phyloP scores from a whole-genome alignment of 1,139 yeast species.

The Blastobotrys apis region DNA sequence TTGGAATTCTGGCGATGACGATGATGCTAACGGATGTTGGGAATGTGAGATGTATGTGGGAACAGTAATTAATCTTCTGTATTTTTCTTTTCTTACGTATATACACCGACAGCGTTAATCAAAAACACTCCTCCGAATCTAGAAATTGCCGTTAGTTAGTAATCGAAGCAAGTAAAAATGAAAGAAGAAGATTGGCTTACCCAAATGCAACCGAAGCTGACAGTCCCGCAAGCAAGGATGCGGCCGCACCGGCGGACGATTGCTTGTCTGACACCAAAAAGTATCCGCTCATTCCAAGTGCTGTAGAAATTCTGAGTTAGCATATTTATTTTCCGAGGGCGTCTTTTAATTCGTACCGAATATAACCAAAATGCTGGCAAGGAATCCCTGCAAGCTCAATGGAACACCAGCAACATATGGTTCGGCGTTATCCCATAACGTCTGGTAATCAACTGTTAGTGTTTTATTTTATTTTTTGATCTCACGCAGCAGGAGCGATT shows the following conservation, averaged over 20 bases:
- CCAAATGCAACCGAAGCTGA: conserved; percentile 36
- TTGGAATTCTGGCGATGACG: too few relatives aligned
- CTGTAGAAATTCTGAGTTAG: conserved; percentile 9
- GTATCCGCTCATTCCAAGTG: conserved; percentile 25
- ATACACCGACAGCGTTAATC: conserved; percentile 40
- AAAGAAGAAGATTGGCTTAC: conserved; percentile 27
- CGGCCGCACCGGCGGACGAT: conserved; percentile 22
- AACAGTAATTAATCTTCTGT: too few relatives aligned
- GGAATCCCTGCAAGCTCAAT: conserved; percentile 8
- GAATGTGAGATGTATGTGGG: too few relatives aligned
- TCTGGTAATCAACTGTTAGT: background rate
- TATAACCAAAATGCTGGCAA: conserved; percentile 10
- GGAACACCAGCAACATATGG: conserved; percentile 4
- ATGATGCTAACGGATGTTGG: too few relatives aligned
- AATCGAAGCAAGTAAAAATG: too few relatives aligned
- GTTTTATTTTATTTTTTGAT: too few relatives aligned
- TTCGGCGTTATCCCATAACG: background rate
- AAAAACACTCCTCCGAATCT: conserved; percentile 38
- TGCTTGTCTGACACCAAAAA: conserved; percentile 26
- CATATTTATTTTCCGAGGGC: background rate
- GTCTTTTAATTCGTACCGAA: conserved; percentile 4
- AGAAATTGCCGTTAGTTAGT: too few relatives aligned
- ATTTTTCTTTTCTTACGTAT: conserved; percentile 30
- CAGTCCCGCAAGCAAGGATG: conserved; percentile 25
- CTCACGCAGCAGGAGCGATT: too few relatives aligned